phyloP scores from a whole-genome alignment of 1,284 basidiomycete species.

The Hemileia vastatrix region DNA sequence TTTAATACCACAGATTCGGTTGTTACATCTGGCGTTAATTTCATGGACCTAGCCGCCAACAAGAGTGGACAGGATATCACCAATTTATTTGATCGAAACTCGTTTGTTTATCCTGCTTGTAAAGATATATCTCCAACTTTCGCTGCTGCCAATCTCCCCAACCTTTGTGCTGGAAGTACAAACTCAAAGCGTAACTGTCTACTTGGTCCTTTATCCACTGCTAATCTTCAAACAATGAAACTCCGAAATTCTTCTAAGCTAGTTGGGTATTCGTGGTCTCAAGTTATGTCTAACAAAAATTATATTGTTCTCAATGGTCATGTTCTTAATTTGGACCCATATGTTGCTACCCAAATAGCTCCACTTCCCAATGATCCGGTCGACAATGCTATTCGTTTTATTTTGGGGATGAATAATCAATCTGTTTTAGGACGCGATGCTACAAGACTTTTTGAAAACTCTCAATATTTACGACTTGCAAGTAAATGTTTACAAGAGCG shows the following conservation, averaged over 20 bases:
- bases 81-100: constrained; percentile 62
- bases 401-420: constrained; percentile 51
- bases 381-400: constrained; percentile 69
- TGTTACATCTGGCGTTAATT: constrained; percentile 53
- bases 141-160: constrained; percentile 66
- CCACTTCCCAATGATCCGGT: constrained; percentile 65
- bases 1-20: constrained; percentile 64
- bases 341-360: constrained; percentile 63
- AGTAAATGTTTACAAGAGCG: constrained; percentile 70
- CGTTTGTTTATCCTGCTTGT: constrained; percentile 54
- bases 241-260: constrained; percentile 58
- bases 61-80: constrained; percentile 79
- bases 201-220: constrained; percentile 43
- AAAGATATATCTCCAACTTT: constrained; percentile 54
- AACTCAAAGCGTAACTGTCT: constrained; percentile 52
- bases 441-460: constrained; percentile 71
- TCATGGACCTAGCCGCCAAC: constrained; percentile 54
- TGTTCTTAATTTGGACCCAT: constrained; percentile 86
- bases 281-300: constrained; percentile 58
- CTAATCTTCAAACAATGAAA: constrained; percentile 48
- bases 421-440: constrained; percentile 66
- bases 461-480: constrained; percentile 56
- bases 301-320: constrained; percentile 84
- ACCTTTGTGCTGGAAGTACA: constrained; percentile 54
- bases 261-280: constrained; percentile 79